Percentiles rank a stretch among this genome's conserved stretches.
These are phyloP conservation scores for Vigna hirtella DNA, from an alignment of 306 rosid genomes.

Conservation along the genomic window DNA sequence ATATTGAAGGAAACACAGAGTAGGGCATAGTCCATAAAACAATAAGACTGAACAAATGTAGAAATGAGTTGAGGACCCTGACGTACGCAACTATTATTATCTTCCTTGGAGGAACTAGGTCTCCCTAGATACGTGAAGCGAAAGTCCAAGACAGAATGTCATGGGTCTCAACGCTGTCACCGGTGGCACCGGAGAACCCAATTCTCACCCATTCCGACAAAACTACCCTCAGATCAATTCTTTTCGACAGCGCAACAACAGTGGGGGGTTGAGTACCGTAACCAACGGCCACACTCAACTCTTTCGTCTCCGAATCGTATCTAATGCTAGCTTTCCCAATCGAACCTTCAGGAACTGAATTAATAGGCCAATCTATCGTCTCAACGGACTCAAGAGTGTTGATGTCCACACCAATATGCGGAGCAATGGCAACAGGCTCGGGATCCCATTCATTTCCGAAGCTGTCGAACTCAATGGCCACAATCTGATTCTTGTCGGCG, in stretches of 20 bases:
- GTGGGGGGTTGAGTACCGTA: not conserved
- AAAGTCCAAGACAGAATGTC: constrained; percentile 35
- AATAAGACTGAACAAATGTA: no score
- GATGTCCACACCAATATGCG: constrained; percentile 62
- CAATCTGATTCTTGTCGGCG: constrained; percentile 33
- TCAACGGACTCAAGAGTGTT: constrained; percentile 1
- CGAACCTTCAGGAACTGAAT: not conserved
- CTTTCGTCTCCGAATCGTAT: constrained; percentile 10
- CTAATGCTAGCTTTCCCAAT: constrained; percentile 13
- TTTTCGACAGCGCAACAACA: not conserved
- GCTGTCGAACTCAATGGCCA: constrained; percentile 69
- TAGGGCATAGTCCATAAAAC: no score
- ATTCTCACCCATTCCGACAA: constrained; percentile 43
- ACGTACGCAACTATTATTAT: no score
- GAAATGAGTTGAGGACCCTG: no score
- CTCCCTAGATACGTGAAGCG: not conserved
- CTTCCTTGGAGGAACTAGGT: no score
- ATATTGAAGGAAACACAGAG: no score
- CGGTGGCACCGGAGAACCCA: constrained; percentile 42
- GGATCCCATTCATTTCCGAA: constrained; percentile 56
- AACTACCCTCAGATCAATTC: constrained; percentile 20
- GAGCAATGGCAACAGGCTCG: not conserved
- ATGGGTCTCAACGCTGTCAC: not conserved
- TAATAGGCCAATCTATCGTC: constrained; percentile 19
- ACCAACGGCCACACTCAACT: not conserved